Conservation (phyloP, 2,329 filamentous ascomycete genomes). For the Fusarium tricinctum region DNA sequence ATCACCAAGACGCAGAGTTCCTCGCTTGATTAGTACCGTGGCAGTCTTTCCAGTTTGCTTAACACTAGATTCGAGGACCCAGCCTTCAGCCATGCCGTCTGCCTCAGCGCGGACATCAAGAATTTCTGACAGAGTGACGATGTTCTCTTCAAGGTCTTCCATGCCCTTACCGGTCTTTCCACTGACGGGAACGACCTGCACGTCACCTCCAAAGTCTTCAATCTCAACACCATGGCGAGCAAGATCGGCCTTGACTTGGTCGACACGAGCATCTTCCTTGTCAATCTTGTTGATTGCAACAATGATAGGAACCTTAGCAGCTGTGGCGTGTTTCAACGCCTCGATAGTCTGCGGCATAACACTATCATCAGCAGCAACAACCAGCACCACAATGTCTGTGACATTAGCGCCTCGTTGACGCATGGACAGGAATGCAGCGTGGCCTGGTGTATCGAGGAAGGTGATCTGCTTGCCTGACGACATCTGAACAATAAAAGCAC, state of each 20-base stretch:
- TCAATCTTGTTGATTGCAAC: conserved; percentile 99
- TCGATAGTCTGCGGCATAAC: conserved; percentile 98
- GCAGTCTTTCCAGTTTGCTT: conserved; percentile 88
- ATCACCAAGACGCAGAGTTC: conserved; percentile 85
- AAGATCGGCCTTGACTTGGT: conserved; percentile 90
- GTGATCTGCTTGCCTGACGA: conserved; percentile 91
- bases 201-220: conserved; percentile 94
- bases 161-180: conserved; percentile 96
- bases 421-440: conserved; percentile 96
- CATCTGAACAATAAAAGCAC: conserved; percentile 93
- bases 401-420: conserved; percentile 94
- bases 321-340: conserved; percentile 91
- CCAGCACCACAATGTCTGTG: conserved; percentile 95
- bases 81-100: conserved; percentile 86
- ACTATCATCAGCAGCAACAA: conserved; percentile 96
- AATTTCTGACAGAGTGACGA: conserved; percentile 87
- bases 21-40: conserved; percentile 88
- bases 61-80: conserved; percentile 92
- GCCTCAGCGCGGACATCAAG: conserved; percentile 88
- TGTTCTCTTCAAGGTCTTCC: conserved; percentile 90
- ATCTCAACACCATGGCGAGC: conserved; percentile 87
- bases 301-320: conserved; percentile 92
- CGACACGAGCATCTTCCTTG: conserved; percentile 83
- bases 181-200: conserved; percentile 90
- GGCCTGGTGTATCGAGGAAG: conserved; percentile 95